Conservation (phyloP, 2,329 filamentous ascomycete species). For the Phaeosphaeriaceae sp. region DNA sequence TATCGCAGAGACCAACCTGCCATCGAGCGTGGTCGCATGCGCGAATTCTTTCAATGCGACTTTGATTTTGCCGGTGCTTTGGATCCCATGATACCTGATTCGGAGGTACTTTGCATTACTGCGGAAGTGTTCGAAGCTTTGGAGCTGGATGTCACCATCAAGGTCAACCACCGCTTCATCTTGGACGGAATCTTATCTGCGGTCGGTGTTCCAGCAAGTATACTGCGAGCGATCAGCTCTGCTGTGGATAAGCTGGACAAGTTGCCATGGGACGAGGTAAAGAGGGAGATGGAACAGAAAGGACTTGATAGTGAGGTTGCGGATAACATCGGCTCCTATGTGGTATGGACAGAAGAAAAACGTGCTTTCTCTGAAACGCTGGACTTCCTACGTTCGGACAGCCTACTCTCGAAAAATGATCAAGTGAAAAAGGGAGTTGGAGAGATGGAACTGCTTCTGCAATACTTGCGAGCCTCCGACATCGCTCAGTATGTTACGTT, state of each 20-base stretch:
- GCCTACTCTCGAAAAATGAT: constrained; percentile 70
- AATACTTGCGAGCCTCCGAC: constrained; percentile 77
- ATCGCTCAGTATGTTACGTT: constrained; percentile 77
- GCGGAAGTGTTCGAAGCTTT: constrained; percentile 82
- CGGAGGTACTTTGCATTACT: constrained; percentile 74
- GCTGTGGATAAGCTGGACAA: constrained; percentile 95
- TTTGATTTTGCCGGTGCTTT: constrained; percentile 89
- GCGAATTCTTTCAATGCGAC: constrained; percentile 96
- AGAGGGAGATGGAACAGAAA: constrained; percentile 90
- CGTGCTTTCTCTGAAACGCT: constrained; percentile 50
- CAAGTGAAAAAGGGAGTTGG: constrained; percentile 78
- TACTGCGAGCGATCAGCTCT: constrained; percentile 83
- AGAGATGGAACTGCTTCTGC: constrained; percentile 78
- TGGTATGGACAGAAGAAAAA: constrained; percentile 74
- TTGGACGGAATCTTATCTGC: constrained; percentile 88
- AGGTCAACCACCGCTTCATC: constrained; percentile 90
- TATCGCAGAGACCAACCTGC: constrained; percentile 76
- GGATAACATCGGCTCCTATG: constrained; percentile 82
- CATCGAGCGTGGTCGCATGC: constrained; percentile 87
- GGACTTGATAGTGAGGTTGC: constrained; percentile 76
- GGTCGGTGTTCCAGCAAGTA: constrained; percentile 81
- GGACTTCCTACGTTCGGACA: constrained; percentile 66
- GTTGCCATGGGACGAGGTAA: constrained; percentile 81
- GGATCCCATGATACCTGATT: constrained; percentile 88
- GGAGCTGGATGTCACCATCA: constrained; percentile 77